A percentile compares a stretch with the other conserved stretches of the same genome.
These are phyloP conservation scores for Fusarium sp. DNA, from an alignment of 2,329 filamentous ascomycete genomes.

Conservation along the genomic window DNA sequence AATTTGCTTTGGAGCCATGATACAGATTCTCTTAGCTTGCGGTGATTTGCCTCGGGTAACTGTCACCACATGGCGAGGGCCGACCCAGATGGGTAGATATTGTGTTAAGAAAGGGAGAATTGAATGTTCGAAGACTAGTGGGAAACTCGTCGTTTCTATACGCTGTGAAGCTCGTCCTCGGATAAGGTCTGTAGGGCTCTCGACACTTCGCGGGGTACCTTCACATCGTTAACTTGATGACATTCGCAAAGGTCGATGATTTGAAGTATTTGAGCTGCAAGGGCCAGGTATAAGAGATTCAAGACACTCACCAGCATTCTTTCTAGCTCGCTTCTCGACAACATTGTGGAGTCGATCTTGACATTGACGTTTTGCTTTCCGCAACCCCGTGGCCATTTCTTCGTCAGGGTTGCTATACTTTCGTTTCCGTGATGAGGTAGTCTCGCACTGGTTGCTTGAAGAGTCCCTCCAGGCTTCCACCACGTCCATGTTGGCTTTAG, in stretches of 20 bases:
- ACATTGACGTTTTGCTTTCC: conserved; percentile 50
- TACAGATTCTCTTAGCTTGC: conserved; percentile 52
- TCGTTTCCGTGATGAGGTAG: conserved; percentile 29
- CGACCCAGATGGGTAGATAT: conserved; percentile 56
- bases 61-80: conserved; percentile 54
- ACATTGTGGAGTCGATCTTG: conserved; percentile 50
- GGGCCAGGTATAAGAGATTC: neutral
- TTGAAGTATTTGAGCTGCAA: neutral
- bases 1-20: conserved; percentile 53
- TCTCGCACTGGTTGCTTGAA: neutral
- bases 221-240: conserved; percentile 12
- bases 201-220: conserved; percentile 46
- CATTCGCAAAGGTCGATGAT: neutral
- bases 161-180: conserved; percentile 45
- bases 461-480: neutral
- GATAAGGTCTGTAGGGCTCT: conserved; percentile 49
- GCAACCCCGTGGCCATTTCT: neutral
- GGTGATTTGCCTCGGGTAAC: conserved; percentile 52
- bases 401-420: conserved; percentile 7
- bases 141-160: conserved; percentile 53
- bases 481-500: neutral
- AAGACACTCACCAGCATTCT: conserved; percentile 41
- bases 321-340: conserved; percentile 51
- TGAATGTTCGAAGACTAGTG: conserved; percentile 56
- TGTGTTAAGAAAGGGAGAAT: conserved; percentile 57